Base-by-base conservation (phyloP, 1,284 basidiomycete species). In the Pisolithus thermaeus region DNA sequence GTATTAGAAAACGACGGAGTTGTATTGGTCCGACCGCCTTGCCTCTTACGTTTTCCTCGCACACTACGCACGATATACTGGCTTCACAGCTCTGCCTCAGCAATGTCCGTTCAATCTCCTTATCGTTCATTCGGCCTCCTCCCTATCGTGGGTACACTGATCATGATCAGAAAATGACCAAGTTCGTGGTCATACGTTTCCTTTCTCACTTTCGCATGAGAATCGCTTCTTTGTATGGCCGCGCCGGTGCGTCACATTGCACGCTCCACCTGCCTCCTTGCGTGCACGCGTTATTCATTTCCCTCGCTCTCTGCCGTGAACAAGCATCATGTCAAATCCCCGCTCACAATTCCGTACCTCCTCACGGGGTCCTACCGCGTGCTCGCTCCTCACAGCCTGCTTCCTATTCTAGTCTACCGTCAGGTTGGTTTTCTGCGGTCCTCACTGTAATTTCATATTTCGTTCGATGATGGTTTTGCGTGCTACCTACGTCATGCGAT, bases 231-330 rank as follows among this genome's bases (percentile, higher is more conserved):
- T 46, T 32, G 44, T 22, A 23, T 46, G 44, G 11, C 30, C 30
- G 23, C 44, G 30, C 14, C 35, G 6, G 44, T 25, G 12, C 35
- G 44, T 28, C 44, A 32, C 41, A 43, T 43, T 43, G 16, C 27
- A 18, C 32, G 18, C 44, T 32, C 44, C 30, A 23, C 44, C 30
- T 22, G 32, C 44, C 44, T 46, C 30, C 44, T 22, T 35, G 8
- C 30, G 14, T 36, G 44, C 44, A 46, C 44, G 44, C 44, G 44
- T 46, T 46, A 22, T 46, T 46, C 44, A 46, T 46, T 36, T 35
- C 28, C 32, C 30, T 35, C 44, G 44, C 12, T 35, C 30, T 28
- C 30, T 28, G 30, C 44, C 27, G 44, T 35, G n/a, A 3, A 32
- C 44, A 20, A 9, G 20, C 44, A 18, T 20, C 44, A 32, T 7